Base-by-base conservation (phyloP, 2,329 filamentous ascomycete genomes). In the Lasiodiplodia sp. region DNA sequence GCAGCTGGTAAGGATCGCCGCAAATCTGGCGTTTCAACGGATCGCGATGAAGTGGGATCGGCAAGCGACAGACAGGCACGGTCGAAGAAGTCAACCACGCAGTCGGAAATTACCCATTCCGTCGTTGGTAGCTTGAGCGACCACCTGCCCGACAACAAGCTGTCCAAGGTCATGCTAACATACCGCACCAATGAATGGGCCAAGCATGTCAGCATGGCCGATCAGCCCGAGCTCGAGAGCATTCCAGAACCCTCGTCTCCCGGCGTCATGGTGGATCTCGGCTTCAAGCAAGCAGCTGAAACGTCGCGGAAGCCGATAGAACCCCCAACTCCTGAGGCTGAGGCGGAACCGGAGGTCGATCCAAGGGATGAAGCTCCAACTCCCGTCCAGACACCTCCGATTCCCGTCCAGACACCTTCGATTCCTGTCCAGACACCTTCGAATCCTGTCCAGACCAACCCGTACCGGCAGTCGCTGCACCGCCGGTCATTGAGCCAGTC, bases 131-230 rank as follows among this genome's bases (percentile, higher is more conserved):
- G 51, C 40, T 44, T 68, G 51, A 53, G 52, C 52, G 88, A 89
- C 3, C 85, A 85, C 12, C 85, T 97, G 11, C 92, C 92, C 0
- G 82, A 85, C n/a, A 88, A 85, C n/a, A 88, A 88, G 14, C 80
- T 94, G 40, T 96, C 94, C 1, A 90, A 88, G 70, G 87, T 97
- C 10, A 91, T 94, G 1, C 83, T 93, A 77, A 92, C 91, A 0
- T 97, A 96, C 76, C 88, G 95, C 68, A 97, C 94, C 1, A 97
- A 97, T 72, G 95, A 98, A 80, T 98, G 95, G 95, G 93, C 94
- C 0, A 97, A 97, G 78, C 93, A 97, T 78, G 84, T 97, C 12
- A 89, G 89, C 71, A 83, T 87, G 52, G 94, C 95, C 7, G 94
- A 97, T 18, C 82, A 83, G 5, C 93, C 93, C 1, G 86, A 89